Evolutionary conservation across 1,284 basidiomycete species (phyloP), one percentile per base, ranked within the genome.

Genomic region (Austropuccinia psidii): DNA sequence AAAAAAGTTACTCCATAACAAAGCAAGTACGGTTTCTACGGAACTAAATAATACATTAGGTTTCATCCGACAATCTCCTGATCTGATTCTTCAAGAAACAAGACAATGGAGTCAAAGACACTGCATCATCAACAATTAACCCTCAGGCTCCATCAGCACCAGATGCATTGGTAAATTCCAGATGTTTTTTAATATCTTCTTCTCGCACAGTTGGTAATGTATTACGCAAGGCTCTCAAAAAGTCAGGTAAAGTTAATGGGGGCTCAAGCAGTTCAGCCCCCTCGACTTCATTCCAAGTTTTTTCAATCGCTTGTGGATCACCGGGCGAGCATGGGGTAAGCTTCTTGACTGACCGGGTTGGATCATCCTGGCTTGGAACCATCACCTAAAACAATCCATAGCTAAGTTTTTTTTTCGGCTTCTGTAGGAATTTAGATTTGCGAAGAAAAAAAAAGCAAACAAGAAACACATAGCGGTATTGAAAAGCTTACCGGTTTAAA

Each of bases 291-390:
- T 89, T 87, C 95, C 96, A 98, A 3, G 88, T 84, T 84, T 90
- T 93, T 83, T 98, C 95, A 47, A 87, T 84, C 0, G 91, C 94
- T 0, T 87, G 87, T 0, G 87, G 84, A 77, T 95, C 93, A 13
- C 95, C 94, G 0, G 95, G 94, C 7, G 93, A 97, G 81, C 95
- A 98, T 7, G 95, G 95, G 29, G 93, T 97, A 75, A 85, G 81
- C 77, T 84, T 86, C 67, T 78, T 79, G 45, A 80, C 87, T 84
- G 89, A 83, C 86, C 87, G 75, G 74, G 81, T 76, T 1, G 79
- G 78, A 66, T 84, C 82, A 52, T 83, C 82, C 27, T 79, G 77
- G 7, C 79, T 78, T 8, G 81, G 79, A 2, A 80, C 80, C 21
- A 78, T 75, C 60, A 83, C 78, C 83, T 83, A 15, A 9, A 52